Base-by-base conservation (phyloP, 169 alveolate genomes). In the Cryptosporidium ubiquitum region DNA sequence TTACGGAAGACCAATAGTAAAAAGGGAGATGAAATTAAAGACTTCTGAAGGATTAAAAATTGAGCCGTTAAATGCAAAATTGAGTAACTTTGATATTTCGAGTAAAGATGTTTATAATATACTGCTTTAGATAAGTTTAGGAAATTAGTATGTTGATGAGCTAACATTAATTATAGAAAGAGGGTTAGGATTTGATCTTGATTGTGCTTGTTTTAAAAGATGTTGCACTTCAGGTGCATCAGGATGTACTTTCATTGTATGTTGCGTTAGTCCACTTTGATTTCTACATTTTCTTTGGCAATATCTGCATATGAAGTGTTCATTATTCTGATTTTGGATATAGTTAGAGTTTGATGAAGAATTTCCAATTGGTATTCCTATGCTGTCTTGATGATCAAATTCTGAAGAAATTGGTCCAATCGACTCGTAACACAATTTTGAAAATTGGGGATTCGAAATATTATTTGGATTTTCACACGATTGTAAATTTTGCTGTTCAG, bases 171-270 rank as follows among this genome's bases (percentile, higher is more conserved):
- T 66, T 61, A 79, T 79, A 29, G 79, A 79, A 40, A 79, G 75
- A 20, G 89, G 75, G 40, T 79, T 79, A 23, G 86, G 74, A 6
- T n/a, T 79, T n/a, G 89, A 60, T 29, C 75, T 79, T 20, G 89
- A 79, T 47, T 79, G 89, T 44, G 89, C 89, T 57, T 79, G 89
- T 23, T 79, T 79, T 9, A 79, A 18, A 57, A 79, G 58, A 79
- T 79, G 89, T n/a, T 79, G 89, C 20, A 79, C 89, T 58, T 79
- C 89, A 20, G 89, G 89, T 47, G 89, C 89, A 64, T 79, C 89
- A 3, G 89, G 89, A 39, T 79, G 89, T 23, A 79, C 89, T 61
- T 79, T 79, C 89, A 79, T 79, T 1, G 89, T 79, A 66, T 79
- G 89, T 26, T 79, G 89, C 12, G 89, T 79, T n/a, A 79, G 79